Evolutionary conservation across 2,329 filamentous ascomycete species (phyloP), one percentile per base, ranked within the genome.

Genomic region (Canariomyces notabilis): DNA sequence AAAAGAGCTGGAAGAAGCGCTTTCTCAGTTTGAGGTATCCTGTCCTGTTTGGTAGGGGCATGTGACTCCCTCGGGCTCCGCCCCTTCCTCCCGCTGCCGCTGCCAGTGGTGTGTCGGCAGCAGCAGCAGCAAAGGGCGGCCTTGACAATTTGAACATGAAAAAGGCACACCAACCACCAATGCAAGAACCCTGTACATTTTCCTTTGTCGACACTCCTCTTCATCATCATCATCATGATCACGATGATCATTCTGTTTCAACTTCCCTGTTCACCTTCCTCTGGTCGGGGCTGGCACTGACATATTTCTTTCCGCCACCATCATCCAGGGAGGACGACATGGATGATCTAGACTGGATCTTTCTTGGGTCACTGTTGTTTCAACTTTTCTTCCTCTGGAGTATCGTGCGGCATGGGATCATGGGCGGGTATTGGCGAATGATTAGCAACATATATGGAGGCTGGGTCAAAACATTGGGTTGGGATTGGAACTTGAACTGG

Each of bases 141-240:
- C 14, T 39, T n/a, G 29, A 32, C 38, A 18, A 37, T 40, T 40
- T 38, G 32, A 31, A 39, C 44, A 26, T 42, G 9, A 29, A 12
- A 29, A 29, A 29, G 9, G 26, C 40, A 42, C 38, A 44, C 43
- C n/a, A 42, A 23, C 9, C 26, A n/a, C 42, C 29, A 48, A 46
- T 53, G 55, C 53, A 56, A 51, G 52, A 51, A 53, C 43, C 44
- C 8, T 53, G 49, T 56, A 57, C 44, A 49, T 35, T 58, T 39
- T 54, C 54, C 48, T 55, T 57, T 57, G 52, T 58, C 39, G 40
- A 38, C 33, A 46, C 39, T 43, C 33, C n/a, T n/a, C n/a, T n/a
- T n/a, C n/a, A n/a, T n/a, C n/a, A n/a, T n/a, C n/a, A n/a, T n/a
- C n/a, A n/a, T n/a, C n/a, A n/a, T n/a, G n/a, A n/a, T n/a, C n/a